A percentile compares a stretch with the other conserved stretches of the same genome.
Conservation (phyloP, 2,329 filamentous ascomycete species). For the Trichoderma lentiforme region DNA sequence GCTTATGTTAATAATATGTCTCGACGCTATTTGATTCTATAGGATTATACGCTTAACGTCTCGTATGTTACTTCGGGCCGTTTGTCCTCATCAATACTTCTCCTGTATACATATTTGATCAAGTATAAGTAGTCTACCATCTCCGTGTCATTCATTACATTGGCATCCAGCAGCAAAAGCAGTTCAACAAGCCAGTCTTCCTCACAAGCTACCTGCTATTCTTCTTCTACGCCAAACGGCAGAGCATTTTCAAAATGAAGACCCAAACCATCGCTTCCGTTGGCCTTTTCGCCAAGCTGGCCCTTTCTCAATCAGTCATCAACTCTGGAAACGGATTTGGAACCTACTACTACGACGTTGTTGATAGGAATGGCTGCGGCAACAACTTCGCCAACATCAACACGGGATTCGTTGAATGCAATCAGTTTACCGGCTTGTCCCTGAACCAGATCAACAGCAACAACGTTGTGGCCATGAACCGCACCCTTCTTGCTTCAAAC, state of each 20-base stretch:
- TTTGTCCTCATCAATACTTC: background rate
- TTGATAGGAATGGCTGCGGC: background rate
- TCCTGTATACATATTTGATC: background rate
- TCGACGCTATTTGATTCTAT: background rate
- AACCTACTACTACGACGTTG: constrained; percentile 18
- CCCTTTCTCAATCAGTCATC: background rate
- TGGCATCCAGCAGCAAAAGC: background rate
- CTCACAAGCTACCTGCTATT: background rate
- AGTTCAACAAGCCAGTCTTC: background rate
- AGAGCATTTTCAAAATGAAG: constrained; percentile 1
- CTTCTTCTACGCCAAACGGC: background rate
- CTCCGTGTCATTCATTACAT: background rate
- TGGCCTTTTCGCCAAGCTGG: background rate
- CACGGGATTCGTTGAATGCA: constrained; percentile 16
- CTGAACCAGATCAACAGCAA: constrained; percentile 19
- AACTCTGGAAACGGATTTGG: constrained; percentile 15
- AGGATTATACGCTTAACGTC: background rate
- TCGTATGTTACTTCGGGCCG: constrained; percentile 9
- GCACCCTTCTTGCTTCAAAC: constrained; percentile 15
- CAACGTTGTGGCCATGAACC: constrained; percentile 23
- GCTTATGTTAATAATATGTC: background rate
- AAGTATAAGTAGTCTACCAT: background rate
- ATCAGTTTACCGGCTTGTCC: background rate
- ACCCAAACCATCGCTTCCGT: background rate
- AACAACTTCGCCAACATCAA: constrained; percentile 8